Conservation (phyloP, 2,329 filamentous ascomycete genomes). For the Talaromyces sp. region DNA sequence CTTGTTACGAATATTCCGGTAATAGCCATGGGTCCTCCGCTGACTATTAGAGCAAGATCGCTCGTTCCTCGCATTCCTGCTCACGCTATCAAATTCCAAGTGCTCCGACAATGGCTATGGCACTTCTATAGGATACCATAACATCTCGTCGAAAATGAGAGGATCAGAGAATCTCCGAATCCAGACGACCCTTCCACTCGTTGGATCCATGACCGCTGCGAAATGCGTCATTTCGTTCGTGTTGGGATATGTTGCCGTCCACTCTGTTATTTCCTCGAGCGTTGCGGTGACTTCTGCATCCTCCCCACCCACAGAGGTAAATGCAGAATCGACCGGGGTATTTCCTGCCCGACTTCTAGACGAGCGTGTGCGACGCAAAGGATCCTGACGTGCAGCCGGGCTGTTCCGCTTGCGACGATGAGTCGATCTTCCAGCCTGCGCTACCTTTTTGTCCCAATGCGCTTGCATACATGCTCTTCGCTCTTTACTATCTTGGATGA, state of each 20-base stretch:
- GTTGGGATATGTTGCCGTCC: conserved; percentile 50
- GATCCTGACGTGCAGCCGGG: not conserved
- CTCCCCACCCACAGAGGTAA: too few relatives aligned
- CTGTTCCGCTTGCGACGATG: not conserved
- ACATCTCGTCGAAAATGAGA: too few relatives aligned
- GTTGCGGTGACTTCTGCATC: conserved; percentile 22
- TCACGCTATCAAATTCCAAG: too few relatives aligned
- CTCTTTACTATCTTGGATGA: conserved; percentile 28
- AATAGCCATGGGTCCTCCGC: too few relatives aligned
- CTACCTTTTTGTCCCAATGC: conserved; percentile 35
- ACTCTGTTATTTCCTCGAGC: conserved; percentile 38
- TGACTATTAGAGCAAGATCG: too few relatives aligned
- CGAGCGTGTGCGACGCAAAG: not conserved
- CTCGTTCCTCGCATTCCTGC: too few relatives aligned
- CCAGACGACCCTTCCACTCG: not conserved
- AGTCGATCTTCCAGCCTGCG: conserved; percentile 16
- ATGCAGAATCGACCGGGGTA: too few relatives aligned
- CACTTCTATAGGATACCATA: too few relatives aligned
- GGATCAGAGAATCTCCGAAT: too few relatives aligned
- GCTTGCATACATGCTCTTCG: conserved; percentile 33
- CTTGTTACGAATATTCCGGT: too few relatives aligned
- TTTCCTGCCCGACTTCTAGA: not conserved
- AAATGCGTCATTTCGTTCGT: conserved; percentile 57
- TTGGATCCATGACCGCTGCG: conserved; percentile 50
- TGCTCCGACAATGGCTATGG: too few relatives aligned